Base-by-base conservation (phyloP, 2,329 filamentous ascomycete species). In the Calonectria pseudoturangicola region DNA sequence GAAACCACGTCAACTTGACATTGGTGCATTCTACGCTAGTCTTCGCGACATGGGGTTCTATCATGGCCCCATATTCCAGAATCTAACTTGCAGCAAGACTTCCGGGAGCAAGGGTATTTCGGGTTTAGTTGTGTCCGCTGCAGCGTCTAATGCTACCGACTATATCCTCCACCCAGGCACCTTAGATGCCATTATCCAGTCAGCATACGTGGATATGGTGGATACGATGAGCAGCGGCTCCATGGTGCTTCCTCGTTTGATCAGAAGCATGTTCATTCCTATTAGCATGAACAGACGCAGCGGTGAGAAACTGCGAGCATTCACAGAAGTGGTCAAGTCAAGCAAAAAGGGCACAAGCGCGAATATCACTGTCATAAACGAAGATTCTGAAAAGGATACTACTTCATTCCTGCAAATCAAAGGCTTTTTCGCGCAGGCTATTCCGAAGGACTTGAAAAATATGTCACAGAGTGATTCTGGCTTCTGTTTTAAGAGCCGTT, bases 151-250 rank as follows among this genome's bases (percentile, higher is more conserved):
- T 43, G 21, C 33, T 2, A 60, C 54, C 4, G 54, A 60, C 21
- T 60, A 60, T 7, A n/a, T 60, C 9, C 54, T 60, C 21, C 54
- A 60, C 54, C 54, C 54, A 4, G 54, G 54, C 27, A 60, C 54
- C 4, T 21, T 60, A 15, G 54, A 60, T 41, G 33, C 54, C 13
- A 60, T 60, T 9, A 60, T 60, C 27, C 54, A 60, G 15, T 60
- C 54, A 8, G 54, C 54, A 15, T 60, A 60, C 18, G 54, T 60
- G n/a, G 54, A 60, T 18, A 60, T 60, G 54, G 54, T 36, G 27
- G 54, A 36, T 21, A 36, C 41, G 18, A 41, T 36, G 13, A 60
- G 54, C 36, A 39, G 18, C 15, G 54, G 54, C 0, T 60, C 54
- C 1, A 60, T 60, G 54, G 54, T 60, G 21, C 54, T 60, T 9